phyloP scores from a whole-genome alignment of 495 filamentous ascomycete species.

The Penicillium taxi region DNA sequence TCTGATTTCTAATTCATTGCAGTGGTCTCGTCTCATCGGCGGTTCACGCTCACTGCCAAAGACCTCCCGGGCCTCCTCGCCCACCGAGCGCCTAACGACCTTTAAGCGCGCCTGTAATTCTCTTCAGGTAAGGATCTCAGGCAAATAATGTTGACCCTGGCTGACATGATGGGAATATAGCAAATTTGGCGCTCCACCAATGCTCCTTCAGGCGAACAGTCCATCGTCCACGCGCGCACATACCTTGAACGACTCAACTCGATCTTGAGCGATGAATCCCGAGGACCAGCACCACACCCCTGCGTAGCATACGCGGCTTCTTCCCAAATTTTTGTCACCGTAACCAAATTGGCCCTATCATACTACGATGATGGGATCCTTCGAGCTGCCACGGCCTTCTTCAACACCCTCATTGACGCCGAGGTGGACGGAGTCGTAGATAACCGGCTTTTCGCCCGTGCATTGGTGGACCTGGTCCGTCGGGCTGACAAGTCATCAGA shows the following conservation, averaged over 20 bases:
- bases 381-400: conserved; percentile 71
- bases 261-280: conserved; percentile 80
- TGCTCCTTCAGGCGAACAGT: conserved; percentile 41
- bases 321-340: conserved; percentile 76
- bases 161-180: conserved; percentile 32
- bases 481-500: conserved; percentile 50
- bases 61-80: conserved; percentile 60
- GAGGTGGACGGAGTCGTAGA: conserved; percentile 91
- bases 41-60: conserved; percentile 60
- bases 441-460: conserved; percentile 71
- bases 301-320: conserved; percentile 78
- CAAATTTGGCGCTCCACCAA: conserved; percentile 71
- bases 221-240: conserved; percentile 42
- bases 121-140: conserved; percentile 54
- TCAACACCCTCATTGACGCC: conserved; percentile 85
- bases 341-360: conserved; percentile 75
- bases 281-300: conserved; percentile 76
- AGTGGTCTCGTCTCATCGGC: conserved; percentile 89
- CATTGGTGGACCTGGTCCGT: conserved; percentile 69
- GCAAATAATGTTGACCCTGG: conserved; percentile 2
- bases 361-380: conserved; percentile 74
- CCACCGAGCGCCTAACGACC: conserved; percentile 75
- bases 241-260: conserved; percentile 62
- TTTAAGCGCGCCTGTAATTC: conserved; percentile 86
- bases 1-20: conserved; percentile 12